These are phyloP conservation scores for Nemania abortiva DNA, from an alignment of 2,329 filamentous ascomycete species.

Conservation along the genomic window DNA sequence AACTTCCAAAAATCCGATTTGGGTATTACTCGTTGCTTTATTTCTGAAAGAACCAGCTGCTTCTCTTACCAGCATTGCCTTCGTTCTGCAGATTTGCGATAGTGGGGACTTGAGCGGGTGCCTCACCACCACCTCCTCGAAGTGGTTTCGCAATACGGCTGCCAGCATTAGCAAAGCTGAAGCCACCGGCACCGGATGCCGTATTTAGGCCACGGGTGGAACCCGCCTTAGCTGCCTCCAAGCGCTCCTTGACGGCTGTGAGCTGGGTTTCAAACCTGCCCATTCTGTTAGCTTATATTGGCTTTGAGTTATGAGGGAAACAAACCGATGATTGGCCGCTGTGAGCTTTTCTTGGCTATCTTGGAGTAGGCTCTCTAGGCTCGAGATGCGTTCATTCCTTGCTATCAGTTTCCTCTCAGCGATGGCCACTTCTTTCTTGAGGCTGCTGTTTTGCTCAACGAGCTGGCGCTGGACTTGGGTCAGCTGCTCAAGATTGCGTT, in stretches of 20 bases:
- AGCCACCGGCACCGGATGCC: constrained; percentile 70
- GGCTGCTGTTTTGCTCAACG: constrained; percentile 94
- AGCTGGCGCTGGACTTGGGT: constrained; percentile 97
- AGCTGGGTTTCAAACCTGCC: constrained; percentile 95
- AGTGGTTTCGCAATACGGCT: constrained; percentile 78
- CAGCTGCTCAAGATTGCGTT: constrained; percentile 96
- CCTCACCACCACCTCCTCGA: constrained; percentile 68
- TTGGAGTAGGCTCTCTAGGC: constrained; percentile 89
- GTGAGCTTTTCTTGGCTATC: constrained; percentile 99
- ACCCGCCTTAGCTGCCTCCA: constrained; percentile 93
- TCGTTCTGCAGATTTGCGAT: constrained; percentile 72
- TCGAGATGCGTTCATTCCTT: constrained; percentile 95
- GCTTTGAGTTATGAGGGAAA: constrained; percentile 43
- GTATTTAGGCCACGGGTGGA: constrained; percentile 86
- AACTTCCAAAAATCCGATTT: constrained; percentile 6
- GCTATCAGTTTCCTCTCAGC: constrained; percentile 97
- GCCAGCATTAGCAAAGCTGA: constrained; percentile 75
- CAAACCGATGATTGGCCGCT: constrained; percentile 95
- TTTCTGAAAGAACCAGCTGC: constrained; percentile 81
- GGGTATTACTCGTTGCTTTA: constrained; percentile 36
- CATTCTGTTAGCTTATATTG: constrained; percentile 47
- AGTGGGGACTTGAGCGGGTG: constrained; percentile 63
- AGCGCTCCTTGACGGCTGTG: constrained; percentile 95
- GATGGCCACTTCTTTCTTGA: constrained; percentile 99
- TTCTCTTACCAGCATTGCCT: constrained; percentile 70